Evolutionary conservation across 2,329 filamentous ascomycete genomes (phyloP).

Genomic region (Fusarium sp.): DNA sequence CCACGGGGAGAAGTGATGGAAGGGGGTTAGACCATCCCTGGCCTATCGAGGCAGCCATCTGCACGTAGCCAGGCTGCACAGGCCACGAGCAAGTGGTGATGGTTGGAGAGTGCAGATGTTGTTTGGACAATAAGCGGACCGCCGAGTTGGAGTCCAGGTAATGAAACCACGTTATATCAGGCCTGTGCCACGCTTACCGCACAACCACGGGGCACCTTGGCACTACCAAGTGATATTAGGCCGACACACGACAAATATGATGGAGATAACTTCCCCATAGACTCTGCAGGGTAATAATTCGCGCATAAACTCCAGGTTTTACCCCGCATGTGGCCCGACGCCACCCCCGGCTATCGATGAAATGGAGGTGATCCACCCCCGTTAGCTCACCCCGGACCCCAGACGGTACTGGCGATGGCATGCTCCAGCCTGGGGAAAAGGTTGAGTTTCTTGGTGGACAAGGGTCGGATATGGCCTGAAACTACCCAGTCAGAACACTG

Average conservation of each 20-base stretch:
- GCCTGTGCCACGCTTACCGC: background rate
- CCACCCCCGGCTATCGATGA: constrained; percentile 20
- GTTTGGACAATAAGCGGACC: background rate
- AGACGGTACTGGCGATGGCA: constrained; percentile 6
- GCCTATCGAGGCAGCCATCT: constrained; percentile 21
- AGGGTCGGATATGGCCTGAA: background rate
- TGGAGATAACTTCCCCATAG: constrained; percentile 19
- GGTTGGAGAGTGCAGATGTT: background rate
- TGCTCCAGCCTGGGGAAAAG: background rate
- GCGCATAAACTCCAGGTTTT: constrained; percentile 9
- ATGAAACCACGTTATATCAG: constrained; percentile 10
- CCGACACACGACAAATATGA: background rate
- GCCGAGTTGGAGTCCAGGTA: background rate
- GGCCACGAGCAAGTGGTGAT: background rate
- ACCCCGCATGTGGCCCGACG: constrained; percentile 25
- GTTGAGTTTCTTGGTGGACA: background rate
- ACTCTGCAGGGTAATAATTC: constrained; percentile 26
- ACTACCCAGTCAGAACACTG: constrained; percentile 10
- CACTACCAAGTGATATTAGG: background rate
- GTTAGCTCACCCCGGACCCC: constrained; percentile 16
- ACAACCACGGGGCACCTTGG: background rate
- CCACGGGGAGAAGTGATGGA: constrained; percentile 27
- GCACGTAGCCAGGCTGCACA: background rate
- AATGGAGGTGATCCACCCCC: constrained; percentile 21
- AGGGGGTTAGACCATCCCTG: constrained; percentile 26